Base-by-base conservation (phyloP, 78 protist species). In the Goniomonas avonlea region DNA sequence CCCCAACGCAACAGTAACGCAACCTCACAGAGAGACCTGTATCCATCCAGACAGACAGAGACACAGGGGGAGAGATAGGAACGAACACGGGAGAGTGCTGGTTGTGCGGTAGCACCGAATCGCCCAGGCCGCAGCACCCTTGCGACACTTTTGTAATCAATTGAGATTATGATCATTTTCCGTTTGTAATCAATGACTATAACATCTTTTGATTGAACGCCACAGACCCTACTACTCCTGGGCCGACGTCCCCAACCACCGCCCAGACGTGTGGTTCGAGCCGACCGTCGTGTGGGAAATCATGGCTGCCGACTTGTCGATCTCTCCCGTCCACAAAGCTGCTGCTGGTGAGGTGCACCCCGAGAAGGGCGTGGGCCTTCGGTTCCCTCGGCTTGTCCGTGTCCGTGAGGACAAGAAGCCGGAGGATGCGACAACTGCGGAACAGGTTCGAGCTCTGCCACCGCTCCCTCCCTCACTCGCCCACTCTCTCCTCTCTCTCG, bases 311-410 rank as follows among this genome's bases (percentile, higher is more conserved):
- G 99, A 96, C 63, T 60, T 94, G 56, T 82, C 96, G 55, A 71
- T 96, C 55, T 85, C 90, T 8, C 95, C 97, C 0, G 69, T 34
- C n/a, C 94, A 92, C 84, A 79, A 59, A 53, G 97, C 97, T 18
- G 99, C 93, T 0, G 56, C 38, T 0, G 96, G 96, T 23, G 25
- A 77, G 55, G 80, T 78, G 3, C 69, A 17, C 32, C 9, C 9
- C 61, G 61, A 17, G 38, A 87, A 89, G 61, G 99, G 99, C 41
- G 89, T 98, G 29, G 92, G 97, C 29, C 91, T 97, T 32, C 91
- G 99, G 70, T 98, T 98, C 85, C 99, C 99, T 8, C 80, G 99
- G 11, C 95, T 96, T 66, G 11, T 92, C 18, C 83, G 97, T 39
- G 85, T 92, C 41, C 85, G 99, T 31, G 94, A 88, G 2, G 99